Evolutionary conservation across 2,329 filamentous ascomycete genomes (phyloP).

Genomic region (Chaetomium globosum): DNA sequence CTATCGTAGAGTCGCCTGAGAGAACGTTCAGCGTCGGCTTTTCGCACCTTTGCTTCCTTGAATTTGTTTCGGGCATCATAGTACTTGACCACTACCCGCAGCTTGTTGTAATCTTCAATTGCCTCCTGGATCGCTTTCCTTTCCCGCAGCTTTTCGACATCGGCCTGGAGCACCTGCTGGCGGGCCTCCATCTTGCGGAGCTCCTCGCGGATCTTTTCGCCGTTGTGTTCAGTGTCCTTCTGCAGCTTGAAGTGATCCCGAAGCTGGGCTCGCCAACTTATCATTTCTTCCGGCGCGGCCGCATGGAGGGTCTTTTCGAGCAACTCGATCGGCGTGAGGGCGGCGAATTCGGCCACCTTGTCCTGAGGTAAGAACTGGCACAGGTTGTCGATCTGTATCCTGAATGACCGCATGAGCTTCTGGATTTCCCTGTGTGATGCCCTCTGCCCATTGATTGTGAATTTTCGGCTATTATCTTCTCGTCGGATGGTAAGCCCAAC

Average conservation of each 20-base stretch:
- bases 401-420: conserved; percentile 68
- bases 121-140: conserved; percentile 58
- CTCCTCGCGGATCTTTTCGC: conserved; percentile 62
- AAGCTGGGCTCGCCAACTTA: conserved; percentile 73
- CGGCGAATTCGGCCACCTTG: conserved; percentile 90
- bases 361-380: conserved; percentile 98
- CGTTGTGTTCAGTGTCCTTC: conserved; percentile 62
- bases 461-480: conserved; percentile 81
- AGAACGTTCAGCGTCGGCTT: conserved; percentile 55
- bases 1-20: conserved; percentile 61
- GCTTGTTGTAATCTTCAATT: conserved; percentile 49
- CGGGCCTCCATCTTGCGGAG: conserved; percentile 70
- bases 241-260: conserved; percentile 71
- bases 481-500: conserved; percentile 76
- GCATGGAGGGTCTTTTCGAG: conserved; percentile 85
- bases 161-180: conserved; percentile 73
- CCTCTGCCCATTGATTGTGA: conserved; percentile 71
- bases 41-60: conserved; percentile 57
- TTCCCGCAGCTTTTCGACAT: conserved; percentile 81
- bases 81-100: conserved; percentile 33
- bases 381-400: conserved; percentile 95
- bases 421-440: conserved; percentile 66
- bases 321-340: conserved; percentile 76
- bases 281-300: conserved; percentile 79
- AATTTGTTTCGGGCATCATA: conserved; percentile 36